Conservation (phyloP, 116 monocot species). For the Papilionanthe hybrid region DNA sequence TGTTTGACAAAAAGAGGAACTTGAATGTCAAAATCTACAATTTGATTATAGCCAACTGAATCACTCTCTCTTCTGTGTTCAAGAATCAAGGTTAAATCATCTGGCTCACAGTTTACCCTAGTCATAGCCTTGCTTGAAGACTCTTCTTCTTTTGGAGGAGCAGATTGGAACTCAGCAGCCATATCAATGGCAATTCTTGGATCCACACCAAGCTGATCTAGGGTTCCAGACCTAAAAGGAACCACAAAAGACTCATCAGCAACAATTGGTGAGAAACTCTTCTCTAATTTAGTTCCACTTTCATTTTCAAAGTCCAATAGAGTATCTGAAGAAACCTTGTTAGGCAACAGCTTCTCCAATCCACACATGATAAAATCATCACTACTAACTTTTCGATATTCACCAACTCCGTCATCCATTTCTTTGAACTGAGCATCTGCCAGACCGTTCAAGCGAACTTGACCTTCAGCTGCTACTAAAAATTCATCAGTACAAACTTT, state of each 20-base stretch:
- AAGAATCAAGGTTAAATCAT: conserved; percentile 75
- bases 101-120: conserved; percentile 57
- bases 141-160: conserved; percentile 20
- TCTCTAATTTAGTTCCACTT: conserved; percentile 21
- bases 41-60: conserved; percentile 56
- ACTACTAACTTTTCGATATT: conserved; percentile 21
- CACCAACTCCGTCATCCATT: conserved; percentile 43
- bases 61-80: conserved; percentile 40
- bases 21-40: conserved; percentile 58
- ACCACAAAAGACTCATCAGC: conserved; percentile 77
- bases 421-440: conserved; percentile 33
- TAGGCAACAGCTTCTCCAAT: conserved; percentile 28
- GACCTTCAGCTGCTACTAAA: conserved; percentile 34
- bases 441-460: conserved; percentile 19
- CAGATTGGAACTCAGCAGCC: conserved; percentile 47
- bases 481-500: conserved; percentile 37
- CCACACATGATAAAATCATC: conserved; percentile 66
- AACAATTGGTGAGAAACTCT: conserved; percentile 20
- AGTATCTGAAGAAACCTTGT: conserved; percentile 37
- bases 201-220: conserved; percentile 35
- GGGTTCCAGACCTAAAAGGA: conserved; percentile 45
- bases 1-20: conserved; percentile 21
- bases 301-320: conserved; percentile 36
- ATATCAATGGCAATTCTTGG: conserved; percentile 51
- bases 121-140: conserved; percentile 17